Conservation (phyloP, 2,329 filamentous ascomycete species). For the Monosporascus ibericus region DNA sequence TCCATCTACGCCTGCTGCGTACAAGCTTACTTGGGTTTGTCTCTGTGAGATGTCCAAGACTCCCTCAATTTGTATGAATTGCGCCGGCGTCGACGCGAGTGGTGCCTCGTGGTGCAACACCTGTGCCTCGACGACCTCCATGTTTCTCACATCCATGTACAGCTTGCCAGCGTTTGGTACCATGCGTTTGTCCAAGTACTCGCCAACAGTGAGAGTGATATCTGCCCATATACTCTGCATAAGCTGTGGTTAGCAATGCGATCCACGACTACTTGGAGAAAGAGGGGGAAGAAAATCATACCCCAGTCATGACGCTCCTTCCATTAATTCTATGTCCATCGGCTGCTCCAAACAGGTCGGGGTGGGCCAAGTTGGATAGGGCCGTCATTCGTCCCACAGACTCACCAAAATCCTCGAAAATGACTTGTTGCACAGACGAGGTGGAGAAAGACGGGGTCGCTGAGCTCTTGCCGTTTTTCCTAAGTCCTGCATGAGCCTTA, state of each 20-base stretch:
- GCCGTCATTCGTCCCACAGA: slow-evolving; percentile 21
- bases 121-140: slow-evolving; percentile 46
- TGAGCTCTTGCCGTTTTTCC: not conserved
- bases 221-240: slow-evolving; percentile 46
- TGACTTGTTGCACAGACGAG: slow-evolving; percentile 30
- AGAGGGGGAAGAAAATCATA: slow-evolving; percentile 17
- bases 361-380: slow-evolving; percentile 31
- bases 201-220: slow-evolving; percentile 55
- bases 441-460: slow-evolving; percentile 33
- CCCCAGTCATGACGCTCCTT: slow-evolving; percentile 32
- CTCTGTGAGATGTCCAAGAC: slow-evolving; percentile 39
- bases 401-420: slow-evolving; percentile 23
- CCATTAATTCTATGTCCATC: slow-evolving; percentile 35
- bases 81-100: slow-evolving; percentile 38
- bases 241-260: slow-evolving; percentile 5
- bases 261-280: too few relatives aligned
- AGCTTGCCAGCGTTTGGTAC: slow-evolving; percentile 34
- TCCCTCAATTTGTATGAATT: slow-evolving; percentile 50
- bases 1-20: slow-evolving; percentile 48
- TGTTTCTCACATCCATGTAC: slow-evolving; percentile 20
- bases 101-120: slow-evolving; percentile 43
- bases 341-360: slow-evolving; percentile 28
- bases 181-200: slow-evolving; percentile 51
- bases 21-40: slow-evolving; percentile 47
- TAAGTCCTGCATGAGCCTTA: slow-evolving; percentile 34